phyloP scores from a whole-genome alignment of 2,329 filamentous ascomycete genomes.

The Monilinia vaccinii-corymbosi region DNA sequence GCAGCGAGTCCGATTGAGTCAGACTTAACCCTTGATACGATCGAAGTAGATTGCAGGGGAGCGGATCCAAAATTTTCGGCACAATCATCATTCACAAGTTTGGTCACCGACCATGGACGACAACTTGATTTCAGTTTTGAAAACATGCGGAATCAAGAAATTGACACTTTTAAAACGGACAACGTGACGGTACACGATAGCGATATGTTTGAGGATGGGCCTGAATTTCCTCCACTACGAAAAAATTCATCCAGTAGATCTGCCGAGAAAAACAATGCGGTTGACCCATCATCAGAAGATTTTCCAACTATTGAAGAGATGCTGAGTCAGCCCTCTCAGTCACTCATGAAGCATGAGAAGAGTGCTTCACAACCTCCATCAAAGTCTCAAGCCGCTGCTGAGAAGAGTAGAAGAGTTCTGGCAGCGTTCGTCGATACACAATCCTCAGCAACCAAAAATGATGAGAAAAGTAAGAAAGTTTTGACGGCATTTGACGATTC shows the following conservation, averaged over 20 bases:
- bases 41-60: background rate
- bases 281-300: slow-evolving; percentile 15
- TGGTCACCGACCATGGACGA: slow-evolving; percentile 39
- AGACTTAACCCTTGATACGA: background rate
- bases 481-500: slow-evolving; percentile 10
- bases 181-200: background rate
- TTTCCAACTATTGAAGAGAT: slow-evolving; percentile 21
- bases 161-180: slow-evolving; percentile 10
- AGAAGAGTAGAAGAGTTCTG: slow-evolving; percentile 11
- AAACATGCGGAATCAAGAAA: slow-evolving; percentile 19
- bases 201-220: background rate
- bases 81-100: slow-evolving; percentile 32
- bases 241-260: background rate
- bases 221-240: slow-evolving; percentile 2
- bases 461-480: slow-evolving; percentile 17
- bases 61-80: slow-evolving; percentile 27
- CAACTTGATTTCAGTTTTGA: slow-evolving; percentile 39
- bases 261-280: background rate
- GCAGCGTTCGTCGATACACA: slow-evolving; percentile 32
- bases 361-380: background rate
- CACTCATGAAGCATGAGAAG: slow-evolving; percentile 23
- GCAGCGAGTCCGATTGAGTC: background rate
- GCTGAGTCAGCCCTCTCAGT: slow-evolving; percentile 26
- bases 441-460: slow-evolving; percentile 12
- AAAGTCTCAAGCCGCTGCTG: background rate